Percentiles rank a stretch among this genome's conserved stretches.
Conservation (phyloP, 2,329 filamentous ascomycete genomes). For the Hortaea sp. region DNA sequence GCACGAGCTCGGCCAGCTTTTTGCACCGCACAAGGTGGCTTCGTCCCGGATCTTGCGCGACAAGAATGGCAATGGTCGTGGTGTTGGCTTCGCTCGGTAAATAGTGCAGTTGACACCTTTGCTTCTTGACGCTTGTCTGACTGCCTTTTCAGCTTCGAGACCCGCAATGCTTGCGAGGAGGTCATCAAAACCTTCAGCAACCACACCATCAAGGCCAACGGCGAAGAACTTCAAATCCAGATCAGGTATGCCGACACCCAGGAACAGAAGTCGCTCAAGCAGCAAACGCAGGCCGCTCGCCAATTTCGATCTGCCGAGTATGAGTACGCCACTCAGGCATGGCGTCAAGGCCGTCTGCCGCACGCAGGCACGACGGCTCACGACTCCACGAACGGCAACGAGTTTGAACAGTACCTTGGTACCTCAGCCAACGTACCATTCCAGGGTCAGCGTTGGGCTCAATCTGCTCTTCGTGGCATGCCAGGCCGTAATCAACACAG, state of each 20-base stretch:
- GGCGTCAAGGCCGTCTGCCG: conserved; percentile 22
- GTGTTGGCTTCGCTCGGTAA: conserved; percentile 94
- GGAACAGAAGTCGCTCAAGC: conserved; percentile 92
- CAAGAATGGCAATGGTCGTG: conserved; percentile 78
- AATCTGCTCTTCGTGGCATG: conserved; percentile 18
- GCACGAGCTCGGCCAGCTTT: conserved; percentile 70
- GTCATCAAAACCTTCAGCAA: conserved; percentile 84
- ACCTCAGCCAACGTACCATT: conserved; percentile 21
- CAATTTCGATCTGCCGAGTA: conserved; percentile 96
- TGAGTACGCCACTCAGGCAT: conserved; percentile 27
- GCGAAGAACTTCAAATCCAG: conserved; percentile 75
- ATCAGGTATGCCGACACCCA: conserved; percentile 96
- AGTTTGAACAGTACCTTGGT: conserved; percentile 29
- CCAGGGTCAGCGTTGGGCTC: conserved; percentile 27
- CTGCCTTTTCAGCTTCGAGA: conserved; percentile 60
- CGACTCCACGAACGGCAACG: conserved; percentile 19
- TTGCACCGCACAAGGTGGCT: conserved; percentile 69
- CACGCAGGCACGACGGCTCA: conserved; percentile 15
- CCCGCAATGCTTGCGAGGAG: conserved; percentile 78
- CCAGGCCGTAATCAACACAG: conserved; percentile 8
- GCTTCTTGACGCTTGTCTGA: background rate
- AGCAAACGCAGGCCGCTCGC: conserved; percentile 86
- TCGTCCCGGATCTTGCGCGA: conserved; percentile 95
- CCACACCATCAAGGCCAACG: conserved; percentile 42
- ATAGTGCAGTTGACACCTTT: conserved; percentile 17